Evolutionary conservation across 2,329 filamentous ascomycete species (phyloP), one percentile per base, ranked within the genome.

Genomic region (Neofusicoccum kwambonambiense): DNA sequence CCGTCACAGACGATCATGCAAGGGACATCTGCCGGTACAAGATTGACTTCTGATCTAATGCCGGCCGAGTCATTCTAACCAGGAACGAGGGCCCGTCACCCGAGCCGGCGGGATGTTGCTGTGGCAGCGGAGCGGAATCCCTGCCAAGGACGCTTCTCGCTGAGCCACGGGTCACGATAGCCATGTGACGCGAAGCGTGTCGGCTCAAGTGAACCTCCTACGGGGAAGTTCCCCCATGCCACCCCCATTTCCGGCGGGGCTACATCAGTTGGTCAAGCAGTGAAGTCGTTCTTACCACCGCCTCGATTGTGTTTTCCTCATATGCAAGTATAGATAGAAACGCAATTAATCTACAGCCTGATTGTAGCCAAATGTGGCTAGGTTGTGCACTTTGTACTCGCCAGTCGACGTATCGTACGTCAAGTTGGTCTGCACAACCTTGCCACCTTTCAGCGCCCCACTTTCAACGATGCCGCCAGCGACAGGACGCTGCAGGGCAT

Each of bases 361-460:
- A 17, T 49, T 22, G 37, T 65, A 65, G 19, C 63, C 63, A 51
- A 65, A 65, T 1, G 47, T 65, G 8, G 52, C 39, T 12, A 65
- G 34, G 15, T 61, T 61, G 4, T 47, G 52, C 17, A 60, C 41
- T 12, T 27, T 37, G 71, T 73, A 77, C 15, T 69, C 76, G 34
- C 71, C 77, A 66, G 71, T 76, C 17, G 61, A 62, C 41, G 71
- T 77, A 66, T 75, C 73, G 35, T 73, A 47, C 64, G 69, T 80
- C 57, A 71, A 37, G 69, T 75, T 79, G 60, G 68, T 75, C 68
- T 72, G 72, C 63, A 69, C 71, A 47, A 67, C 69, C 66, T 73
- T 71, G 8, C 81, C 81, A n/a, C 76, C 78, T 70, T 83, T 85
- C 68, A 89, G 70, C 37, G 80, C 83, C 1, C 87, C 87, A 58